Conservation (phyloP, 192 early-diverging fungal genomes). For the Coemansia sp. region DNA sequence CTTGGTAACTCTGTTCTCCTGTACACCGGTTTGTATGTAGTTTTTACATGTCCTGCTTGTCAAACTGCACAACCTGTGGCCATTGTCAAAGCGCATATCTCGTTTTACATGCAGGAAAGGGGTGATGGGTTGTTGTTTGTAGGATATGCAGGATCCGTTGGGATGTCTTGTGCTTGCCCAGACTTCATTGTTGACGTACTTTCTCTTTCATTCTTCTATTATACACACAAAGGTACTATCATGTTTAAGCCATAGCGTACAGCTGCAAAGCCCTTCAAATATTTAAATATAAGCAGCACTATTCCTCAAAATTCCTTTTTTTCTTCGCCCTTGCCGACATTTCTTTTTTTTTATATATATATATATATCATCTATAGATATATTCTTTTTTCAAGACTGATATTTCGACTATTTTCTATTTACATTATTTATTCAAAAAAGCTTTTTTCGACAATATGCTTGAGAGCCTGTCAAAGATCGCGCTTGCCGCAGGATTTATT, state of each 20-base stretch:
- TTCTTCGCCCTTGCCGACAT: too few relatives aligned
- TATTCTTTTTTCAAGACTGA: not conserved
- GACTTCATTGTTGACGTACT: not conserved
- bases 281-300: too few relatives aligned
- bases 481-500: conserved; percentile 12
- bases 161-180: not conserved
- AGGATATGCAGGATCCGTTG: not conserved
- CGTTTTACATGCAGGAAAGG: not conserved
- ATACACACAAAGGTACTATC: not conserved
- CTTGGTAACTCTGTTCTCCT: too few relatives aligned
- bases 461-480: conserved; percentile 23
- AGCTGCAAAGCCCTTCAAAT: too few relatives aligned
- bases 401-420: not conserved
- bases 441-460: conserved; percentile 2
- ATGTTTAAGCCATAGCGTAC: not conserved
- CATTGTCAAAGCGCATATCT: not conserved
- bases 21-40: too few relatives aligned
- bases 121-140: not conserved
- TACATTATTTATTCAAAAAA: not conserved
- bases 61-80: not conserved
- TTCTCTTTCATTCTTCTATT: not conserved
- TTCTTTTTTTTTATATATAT: too few relatives aligned
- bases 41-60: not conserved
- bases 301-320: too few relatives aligned
- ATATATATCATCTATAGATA: not conserved